Evolutionary conservation across 192 early-diverging fungal species (phyloP).

Genomic region (Backusella mclennaniae): DNA sequence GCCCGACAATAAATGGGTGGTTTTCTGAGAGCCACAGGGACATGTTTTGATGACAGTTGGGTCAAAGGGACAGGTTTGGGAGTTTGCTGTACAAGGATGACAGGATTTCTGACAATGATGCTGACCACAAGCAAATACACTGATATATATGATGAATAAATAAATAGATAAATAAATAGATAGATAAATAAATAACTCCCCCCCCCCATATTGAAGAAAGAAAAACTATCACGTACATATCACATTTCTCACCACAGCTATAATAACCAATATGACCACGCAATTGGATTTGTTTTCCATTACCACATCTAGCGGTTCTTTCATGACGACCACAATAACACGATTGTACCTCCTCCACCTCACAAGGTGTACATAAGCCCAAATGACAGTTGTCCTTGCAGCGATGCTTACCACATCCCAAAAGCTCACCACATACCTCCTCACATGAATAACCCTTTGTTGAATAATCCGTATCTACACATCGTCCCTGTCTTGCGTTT

Average conservation of each 20-base stretch:
- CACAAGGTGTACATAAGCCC: conserved; percentile 67
- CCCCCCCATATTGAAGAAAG: background rate
- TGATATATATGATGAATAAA: conserved; percentile 11
- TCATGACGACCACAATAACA: conserved; percentile 72
- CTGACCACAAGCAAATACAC: conserved; percentile 47
- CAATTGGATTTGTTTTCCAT: conserved; percentile 43
- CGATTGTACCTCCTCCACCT: conserved; percentile 46
- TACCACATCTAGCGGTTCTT: conserved; percentile 58
- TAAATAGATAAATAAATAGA: background rate
- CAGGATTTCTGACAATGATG: conserved; percentile 54
- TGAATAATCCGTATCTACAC: conserved; percentile 69
- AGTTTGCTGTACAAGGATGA: conserved; percentile 45
- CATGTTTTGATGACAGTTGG: conserved; percentile 48
- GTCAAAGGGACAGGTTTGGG: conserved; percentile 49
- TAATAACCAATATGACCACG: conserved; percentile 49
- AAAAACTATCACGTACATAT: conserved; percentile 32
- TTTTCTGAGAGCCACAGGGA: conserved; percentile 45
- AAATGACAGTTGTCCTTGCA: conserved; percentile 69
- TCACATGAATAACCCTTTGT: conserved; percentile 71
- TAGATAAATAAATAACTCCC: no score
- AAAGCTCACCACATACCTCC: conserved; percentile 59
- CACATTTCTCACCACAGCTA: conserved; percentile 48
- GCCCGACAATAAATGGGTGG: conserved; percentile 24
- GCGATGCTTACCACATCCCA: conserved; percentile 70
- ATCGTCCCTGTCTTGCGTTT: conserved; percentile 59